These are phyloP conservation scores for Mycosphaerella arachidis DNA, from an alignment of 2,329 filamentous ascomycete genomes.

Conservation along the genomic window DNA sequence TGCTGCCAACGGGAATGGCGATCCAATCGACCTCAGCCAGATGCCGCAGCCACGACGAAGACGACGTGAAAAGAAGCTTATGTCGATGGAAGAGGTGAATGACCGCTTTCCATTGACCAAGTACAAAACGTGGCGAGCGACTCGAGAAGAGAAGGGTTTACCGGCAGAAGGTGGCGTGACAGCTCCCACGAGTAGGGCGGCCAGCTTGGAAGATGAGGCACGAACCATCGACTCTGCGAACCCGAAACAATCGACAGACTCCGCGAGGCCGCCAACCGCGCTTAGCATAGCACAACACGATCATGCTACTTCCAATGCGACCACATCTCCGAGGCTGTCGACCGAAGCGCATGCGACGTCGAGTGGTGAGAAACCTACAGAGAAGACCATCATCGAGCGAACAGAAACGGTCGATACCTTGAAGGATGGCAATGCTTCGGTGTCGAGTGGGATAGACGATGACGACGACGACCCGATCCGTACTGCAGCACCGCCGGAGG, in stretches of 20 bases:
- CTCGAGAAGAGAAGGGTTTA: conserved; percentile 75
- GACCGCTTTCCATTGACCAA: conserved; percentile 93
- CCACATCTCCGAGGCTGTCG: conserved; percentile 13
- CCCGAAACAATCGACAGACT: conserved; percentile 29
- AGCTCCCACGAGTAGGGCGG: conserved; percentile 65
- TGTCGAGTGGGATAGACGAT: conserved; percentile 55
- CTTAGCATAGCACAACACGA: conserved; percentile 43
- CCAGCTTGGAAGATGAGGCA: conserved; percentile 64
- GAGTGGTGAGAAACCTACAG: conserved; percentile 24
- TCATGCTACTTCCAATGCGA: conserved; percentile 39
- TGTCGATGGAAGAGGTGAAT: conserved; percentile 99
- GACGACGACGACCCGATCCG: conserved; percentile 77
- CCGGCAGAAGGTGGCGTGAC: conserved; percentile 80
- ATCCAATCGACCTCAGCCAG: conserved; percentile 79
- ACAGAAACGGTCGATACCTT: conserved; percentile 29
- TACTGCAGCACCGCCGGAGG: conserved; percentile 73
- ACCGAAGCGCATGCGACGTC: conserved; percentile 24
- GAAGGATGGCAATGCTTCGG: conserved; percentile 26
- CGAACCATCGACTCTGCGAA: conserved; percentile 32
- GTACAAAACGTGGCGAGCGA: conserved; percentile 91
- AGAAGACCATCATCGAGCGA: conserved; percentile 33
- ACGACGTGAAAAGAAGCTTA: conserved; percentile 92
- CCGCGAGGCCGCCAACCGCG: conserved; percentile 33
- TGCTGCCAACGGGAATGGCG: conserved; percentile 68
- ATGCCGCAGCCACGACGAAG: conserved; percentile 77